Evolutionary conservation across 73 alveolate genomes (phyloP).

Genomic region (Paramecium sonneborni): DNA sequence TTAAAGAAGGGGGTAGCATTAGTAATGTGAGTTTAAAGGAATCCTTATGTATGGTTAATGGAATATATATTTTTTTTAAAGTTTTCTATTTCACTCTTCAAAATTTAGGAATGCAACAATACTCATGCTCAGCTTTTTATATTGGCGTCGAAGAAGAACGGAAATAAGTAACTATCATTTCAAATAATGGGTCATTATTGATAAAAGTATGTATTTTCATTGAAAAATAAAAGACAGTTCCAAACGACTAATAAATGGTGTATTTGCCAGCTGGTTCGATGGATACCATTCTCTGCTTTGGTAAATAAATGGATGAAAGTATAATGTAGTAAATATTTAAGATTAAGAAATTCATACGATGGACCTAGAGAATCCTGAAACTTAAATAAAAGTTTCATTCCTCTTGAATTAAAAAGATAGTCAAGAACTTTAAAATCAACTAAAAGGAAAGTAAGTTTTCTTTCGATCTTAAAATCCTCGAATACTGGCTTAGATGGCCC

Average conservation of each 20-base stretch:
- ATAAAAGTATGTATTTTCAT: not conserved
- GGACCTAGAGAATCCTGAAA: constrained; percentile 46
- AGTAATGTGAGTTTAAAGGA: not conserved
- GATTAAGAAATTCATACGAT: not conserved
- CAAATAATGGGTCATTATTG: not conserved
- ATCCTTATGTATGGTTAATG: not conserved
- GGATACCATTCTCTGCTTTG: not conserved
- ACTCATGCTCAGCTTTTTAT: not conserved
- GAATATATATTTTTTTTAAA: not conserved
- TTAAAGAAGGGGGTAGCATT: not conserved
- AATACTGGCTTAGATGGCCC: not conserved
- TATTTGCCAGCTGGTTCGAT: constrained; percentile 1
- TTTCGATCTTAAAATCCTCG: not conserved
- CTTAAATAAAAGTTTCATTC: constrained; percentile 17
- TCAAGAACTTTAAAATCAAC: not conserved
- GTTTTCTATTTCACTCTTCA: not conserved
- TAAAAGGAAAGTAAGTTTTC: constrained; percentile 34
- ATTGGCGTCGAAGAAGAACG: not conserved
- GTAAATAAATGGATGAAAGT: not conserved
- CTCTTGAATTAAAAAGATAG: not conserved
- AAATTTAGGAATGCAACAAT: not conserved
- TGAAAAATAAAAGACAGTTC: not conserved
- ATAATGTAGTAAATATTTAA: not conserved
- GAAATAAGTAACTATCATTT: not conserved
- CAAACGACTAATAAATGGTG: not conserved